Conservation (phyloP, 2,329 filamentous ascomycete species). For the Metarhizium album region DNA sequence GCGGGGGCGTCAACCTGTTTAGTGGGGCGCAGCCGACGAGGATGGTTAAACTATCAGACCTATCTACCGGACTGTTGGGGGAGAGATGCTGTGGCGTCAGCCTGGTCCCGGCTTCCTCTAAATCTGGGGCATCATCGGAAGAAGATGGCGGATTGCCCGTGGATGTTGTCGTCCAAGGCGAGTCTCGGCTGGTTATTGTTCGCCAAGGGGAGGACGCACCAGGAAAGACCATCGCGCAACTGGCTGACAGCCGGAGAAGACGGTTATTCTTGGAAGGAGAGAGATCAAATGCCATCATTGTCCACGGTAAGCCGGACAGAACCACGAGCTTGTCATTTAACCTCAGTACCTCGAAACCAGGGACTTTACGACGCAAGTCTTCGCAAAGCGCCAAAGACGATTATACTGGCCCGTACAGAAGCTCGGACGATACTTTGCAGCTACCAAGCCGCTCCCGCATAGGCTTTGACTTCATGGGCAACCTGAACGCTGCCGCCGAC, state of each 20-base stretch:
- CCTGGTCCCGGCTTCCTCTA: conserved; percentile 29
- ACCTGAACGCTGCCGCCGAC: conserved; percentile 42
- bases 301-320: conserved; percentile 34
- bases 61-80: conserved; percentile 43
- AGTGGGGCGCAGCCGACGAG: conserved; percentile 42
- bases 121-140: conserved; percentile 10
- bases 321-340: conserved; percentile 35
- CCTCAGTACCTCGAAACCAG: conserved; percentile 34
- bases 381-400: conserved; percentile 18
- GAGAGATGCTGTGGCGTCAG: conserved; percentile 44
- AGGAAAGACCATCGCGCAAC: conserved; percentile 31
- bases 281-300: conserved; percentile 42
- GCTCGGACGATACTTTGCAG: conserved; percentile 14
- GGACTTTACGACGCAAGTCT: conserved; percentile 22
- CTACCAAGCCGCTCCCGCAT: conserved; percentile 20
- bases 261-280: conserved; percentile 27
- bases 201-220: conserved; percentile 40
- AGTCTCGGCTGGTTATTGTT: conserved; percentile 43
- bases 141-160: conserved; percentile 34
- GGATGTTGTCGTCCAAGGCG: conserved; percentile 44
- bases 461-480: conserved; percentile 41
- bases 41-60: conserved; percentile 44
- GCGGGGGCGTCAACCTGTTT: conserved; percentile 44
- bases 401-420: conserved; percentile 8
- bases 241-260: conserved; percentile 22